Evolutionary conservation across 257 asterid genomes (phyloP), one percentile per base, ranked within the genome.

Genomic region (Asclepias syriaca): DNA sequence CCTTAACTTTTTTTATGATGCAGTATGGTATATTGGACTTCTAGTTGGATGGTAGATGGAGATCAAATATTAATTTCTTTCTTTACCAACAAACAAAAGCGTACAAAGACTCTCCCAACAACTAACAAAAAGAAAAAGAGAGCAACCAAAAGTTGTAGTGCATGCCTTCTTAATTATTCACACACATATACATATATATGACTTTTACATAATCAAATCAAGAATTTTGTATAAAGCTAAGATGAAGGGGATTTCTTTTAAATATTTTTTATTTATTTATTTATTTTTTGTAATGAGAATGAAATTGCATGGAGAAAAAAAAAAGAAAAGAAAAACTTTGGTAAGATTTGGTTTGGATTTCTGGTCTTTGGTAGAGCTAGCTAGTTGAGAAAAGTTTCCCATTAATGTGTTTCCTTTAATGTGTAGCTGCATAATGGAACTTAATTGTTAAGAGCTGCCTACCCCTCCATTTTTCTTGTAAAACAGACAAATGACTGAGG

Each of bases 141-240:
- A 83, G 88, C 80, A 85, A 69, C 72, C 65, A 76, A 82, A 82
- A 77, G 81, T 67, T 56, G 40, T 60, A 48, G 34, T 56, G 77
- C 85, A 77, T 75, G 75, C 82, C 82, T 76, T 6, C 10, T 43
- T 43, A 43, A 43, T 43, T 67, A 63, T 68, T 22, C 72, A 43
- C 46, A 56, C 66, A 24, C 5, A 43, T 9, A 43, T 43, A 43
- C 11, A 43, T 43, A 43, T 43, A 43, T 29, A 0, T 29, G 34
- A 29, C 34, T 0, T 2, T 29, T 29, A 29, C 34, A 29, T 29
- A 29, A 29, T 29, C 34, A 29, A 29, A 29, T 29, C 34, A 29
- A 29, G 34, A 29, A 29, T 29, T 29, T 29, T 29, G 2, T 29
- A 29, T 29, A 29, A 1, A 29, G 3, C 34, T 29, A 29, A 29